Base-by-base conservation (phyloP, 805 yeast genomes). In the Saturnispora quitensis region DNA sequence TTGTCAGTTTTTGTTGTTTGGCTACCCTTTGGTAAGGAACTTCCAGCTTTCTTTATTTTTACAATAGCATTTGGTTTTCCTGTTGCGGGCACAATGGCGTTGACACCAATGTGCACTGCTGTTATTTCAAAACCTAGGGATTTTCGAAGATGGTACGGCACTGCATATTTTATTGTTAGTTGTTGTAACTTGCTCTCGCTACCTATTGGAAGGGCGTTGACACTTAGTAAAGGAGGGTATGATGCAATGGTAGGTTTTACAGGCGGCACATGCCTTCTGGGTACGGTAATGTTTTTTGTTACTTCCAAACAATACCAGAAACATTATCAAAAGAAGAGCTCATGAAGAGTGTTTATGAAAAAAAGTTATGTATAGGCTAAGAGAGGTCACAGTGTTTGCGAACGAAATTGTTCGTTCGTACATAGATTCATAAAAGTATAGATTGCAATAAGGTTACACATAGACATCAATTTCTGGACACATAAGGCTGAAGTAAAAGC, bases 91-190 rank as follows among this genome's bases (percentile, higher is more conserved):
- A 78, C 84, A 5, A 68, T 86, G 42, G 74, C 86, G 0, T 60
- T 85, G 48, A 76, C 85, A 0, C 89, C 91, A 0, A 81, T 80
- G 4, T 84, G 90, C 55, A 74, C 83, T n/a, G 77, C 86, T 0
- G 76, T 77, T 44, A 78, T 86, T 28, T 77, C 83, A n/a, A 75
- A 74, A 15, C 81, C 83, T 0, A 71, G 74, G 53, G 78, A 82
- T 52, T 83, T 84, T 59, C 91, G 91, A 15, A 80, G 78, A 57
- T 65, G 84, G 27, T 86, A 81, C 59, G 90, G 91, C 0, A 76
- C 89, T 4, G 76, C 82, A 53, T 84, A 82, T 62, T 80, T 75
- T 51, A 68, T 70, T 48, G 70, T 73, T 35, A 57, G 65, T 34
- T 68, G 80, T 51, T 69, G 75, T 15, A 68, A 73, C 35, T 65